Percentiles rank a stretch among this genome's conserved stretches.
Evolutionary conservation across 2,329 filamentous ascomycete species (phyloP).

Genomic region (Aspergillus luchuensis): DNA sequence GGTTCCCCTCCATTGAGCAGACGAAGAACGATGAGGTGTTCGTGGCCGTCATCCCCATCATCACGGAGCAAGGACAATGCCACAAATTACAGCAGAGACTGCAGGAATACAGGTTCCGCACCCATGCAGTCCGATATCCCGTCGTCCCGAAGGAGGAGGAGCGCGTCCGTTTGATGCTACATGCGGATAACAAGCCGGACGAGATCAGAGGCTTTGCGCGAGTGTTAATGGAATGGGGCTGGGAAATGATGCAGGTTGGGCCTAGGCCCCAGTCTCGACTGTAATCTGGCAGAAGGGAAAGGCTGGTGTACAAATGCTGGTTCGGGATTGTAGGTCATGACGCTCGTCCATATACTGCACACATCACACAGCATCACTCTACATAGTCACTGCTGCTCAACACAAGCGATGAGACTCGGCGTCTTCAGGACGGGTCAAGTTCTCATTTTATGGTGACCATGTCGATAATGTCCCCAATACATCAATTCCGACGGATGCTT

Average conservation of each 20-base stretch:
- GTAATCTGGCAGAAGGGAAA: no score
- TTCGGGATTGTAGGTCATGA: no score
- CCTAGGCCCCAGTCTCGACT: no score
- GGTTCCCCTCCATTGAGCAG: background rate
- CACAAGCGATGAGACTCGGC: no score
- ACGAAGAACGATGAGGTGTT: background rate
- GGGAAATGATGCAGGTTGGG: background rate
- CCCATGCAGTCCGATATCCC: conserved; percentile 6
- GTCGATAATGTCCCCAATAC: no score
- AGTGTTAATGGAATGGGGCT: conserved; percentile 8
- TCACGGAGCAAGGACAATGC: background rate
- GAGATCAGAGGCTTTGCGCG: conserved; percentile 4
- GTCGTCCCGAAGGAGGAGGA: conserved; percentile 3
- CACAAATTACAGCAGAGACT: background rate
- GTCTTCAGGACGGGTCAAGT: no score
- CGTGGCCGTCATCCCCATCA: conserved; percentile 10
- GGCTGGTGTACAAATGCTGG: no score
- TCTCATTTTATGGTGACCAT: no score
- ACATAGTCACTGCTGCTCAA: no score
- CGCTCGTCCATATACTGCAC: no score
- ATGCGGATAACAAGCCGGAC: conserved; percentile 10
- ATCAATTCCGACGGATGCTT: no score
- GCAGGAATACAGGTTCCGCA: background rate
- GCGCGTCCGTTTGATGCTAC: conserved; percentile 12
- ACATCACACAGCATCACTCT: no score